A percentile compares a stretch with the other conserved stretches of the same genome.
Evolutionary conservation across 495 filamentous ascomycete genomes (phyloP).

Genomic region (Ramalina peruviana): DNA sequence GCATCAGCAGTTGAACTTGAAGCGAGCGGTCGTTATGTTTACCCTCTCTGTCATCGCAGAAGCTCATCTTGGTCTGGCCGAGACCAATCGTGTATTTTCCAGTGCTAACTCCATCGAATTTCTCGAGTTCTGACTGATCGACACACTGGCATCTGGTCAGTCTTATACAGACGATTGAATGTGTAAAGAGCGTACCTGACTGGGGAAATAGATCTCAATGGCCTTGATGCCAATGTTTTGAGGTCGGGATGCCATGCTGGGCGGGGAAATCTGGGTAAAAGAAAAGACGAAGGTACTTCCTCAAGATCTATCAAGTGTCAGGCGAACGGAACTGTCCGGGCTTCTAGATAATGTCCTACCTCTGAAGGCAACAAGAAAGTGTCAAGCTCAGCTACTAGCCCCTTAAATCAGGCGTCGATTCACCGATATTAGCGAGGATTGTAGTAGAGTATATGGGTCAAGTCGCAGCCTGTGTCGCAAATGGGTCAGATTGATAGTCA

Average conservation of each 20-base stretch:
- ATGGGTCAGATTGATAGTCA: no score
- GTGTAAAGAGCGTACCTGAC: conserved; percentile 50
- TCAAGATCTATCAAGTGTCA: no score
- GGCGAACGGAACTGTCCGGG: no score
- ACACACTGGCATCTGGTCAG: conserved; percentile 53
- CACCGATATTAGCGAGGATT: no score
- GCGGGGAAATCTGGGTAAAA: no score
- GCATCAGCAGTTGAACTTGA: not conserved
- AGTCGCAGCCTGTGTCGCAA: no score
- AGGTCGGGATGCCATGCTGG: conserved; percentile 69
- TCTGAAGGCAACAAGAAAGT: no score
- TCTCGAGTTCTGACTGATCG: conserved; percentile 88
- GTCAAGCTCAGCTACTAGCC: no score
- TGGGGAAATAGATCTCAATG: conserved; percentile 98
- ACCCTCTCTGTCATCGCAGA: conserved; percentile 99
- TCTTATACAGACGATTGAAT: not conserved
- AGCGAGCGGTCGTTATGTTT: conserved; percentile 11
- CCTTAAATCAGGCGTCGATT: no score
- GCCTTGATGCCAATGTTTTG: conserved; percentile 99
- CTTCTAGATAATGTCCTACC: no score
- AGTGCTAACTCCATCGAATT: conserved; percentile 87
- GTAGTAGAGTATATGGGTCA: no score
- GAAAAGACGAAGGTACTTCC: no score
- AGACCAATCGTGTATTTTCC: conserved; percentile 99
- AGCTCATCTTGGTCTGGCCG: conserved; percentile 99